phyloP scores from a whole-genome alignment of 306 rosid species.

The Hippophae rhamnoides region DNA sequence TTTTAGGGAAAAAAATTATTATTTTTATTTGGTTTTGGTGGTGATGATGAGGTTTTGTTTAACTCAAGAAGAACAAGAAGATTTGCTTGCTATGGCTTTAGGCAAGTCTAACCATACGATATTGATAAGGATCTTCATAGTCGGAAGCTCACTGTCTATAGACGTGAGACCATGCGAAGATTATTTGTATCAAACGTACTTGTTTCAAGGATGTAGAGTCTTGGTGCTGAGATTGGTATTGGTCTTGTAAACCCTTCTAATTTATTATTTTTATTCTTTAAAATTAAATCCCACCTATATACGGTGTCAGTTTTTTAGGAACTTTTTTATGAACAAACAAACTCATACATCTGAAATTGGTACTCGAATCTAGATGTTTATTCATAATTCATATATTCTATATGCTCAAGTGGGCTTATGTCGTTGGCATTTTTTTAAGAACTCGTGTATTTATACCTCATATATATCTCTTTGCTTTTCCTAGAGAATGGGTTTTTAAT shows the following conservation, averaged over 20 bases:
- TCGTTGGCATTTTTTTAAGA: too few species aligned
- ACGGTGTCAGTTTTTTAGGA: background rate
- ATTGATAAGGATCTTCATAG: conserved; percentile 97
- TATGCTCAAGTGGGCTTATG: too few species aligned
- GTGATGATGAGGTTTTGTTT: background rate
- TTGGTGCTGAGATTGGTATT: conserved; percentile 89
- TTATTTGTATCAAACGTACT: conserved; percentile 74
- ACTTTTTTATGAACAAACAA: background rate
- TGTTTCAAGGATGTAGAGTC: conserved; percentile 82
- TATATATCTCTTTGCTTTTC: too few species aligned
- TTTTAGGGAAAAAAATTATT: too few species aligned
- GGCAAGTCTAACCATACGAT: conserved; percentile 37
- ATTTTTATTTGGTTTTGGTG: too few species aligned
- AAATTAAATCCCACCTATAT: background rate
- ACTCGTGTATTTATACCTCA: too few species aligned
- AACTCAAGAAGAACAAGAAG: conserved; percentile 19
- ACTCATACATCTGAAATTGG: too few species aligned
- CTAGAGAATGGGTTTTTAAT: too few species aligned
- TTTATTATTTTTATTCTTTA: background rate
- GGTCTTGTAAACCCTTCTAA: background rate
- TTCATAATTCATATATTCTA: too few species aligned
- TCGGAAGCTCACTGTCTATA: conserved; percentile 89
- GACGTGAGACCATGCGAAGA: conserved; percentile 88
- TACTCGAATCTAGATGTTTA: too few species aligned
- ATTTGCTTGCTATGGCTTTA: conserved; percentile 41